Percentiles rank a stretch among this genome's conserved stretches.
These are phyloP conservation scores for Cokeromyces recurvatus DNA, from an alignment of 371 early-diverging fungal species.

Conservation along the genomic window DNA sequence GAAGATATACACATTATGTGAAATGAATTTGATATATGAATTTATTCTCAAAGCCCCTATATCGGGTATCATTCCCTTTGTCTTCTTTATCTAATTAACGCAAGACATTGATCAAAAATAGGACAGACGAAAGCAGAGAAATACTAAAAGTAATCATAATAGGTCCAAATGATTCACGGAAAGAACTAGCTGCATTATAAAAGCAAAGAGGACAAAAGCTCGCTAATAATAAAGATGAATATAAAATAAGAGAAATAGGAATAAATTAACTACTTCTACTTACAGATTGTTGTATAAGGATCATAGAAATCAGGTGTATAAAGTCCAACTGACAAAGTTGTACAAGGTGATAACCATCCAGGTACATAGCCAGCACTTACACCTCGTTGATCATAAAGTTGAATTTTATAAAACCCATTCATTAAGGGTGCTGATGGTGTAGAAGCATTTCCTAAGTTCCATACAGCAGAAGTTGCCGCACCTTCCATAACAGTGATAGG, in stretches of 20 bases:
- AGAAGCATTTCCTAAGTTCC: constrained; percentile 10
- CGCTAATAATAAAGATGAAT: constrained; percentile 6
- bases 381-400: constrained; percentile 22
- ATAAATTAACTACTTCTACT: not conserved
- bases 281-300: constrained; percentile 11
- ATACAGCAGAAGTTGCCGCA: constrained; percentile 11
- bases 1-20: too few species aligned
- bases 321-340: constrained; percentile 8
- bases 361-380: constrained; percentile 2
- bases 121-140: not conserved
- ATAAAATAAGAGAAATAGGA: not conserved
- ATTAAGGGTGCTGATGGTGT: constrained; percentile 7
- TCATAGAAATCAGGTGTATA: constrained; percentile 9
- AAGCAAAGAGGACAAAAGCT: constrained; percentile 30
- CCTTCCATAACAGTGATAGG: constrained; percentile 10
- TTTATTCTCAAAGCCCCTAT: too few species aligned
- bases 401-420: constrained; percentile 16
- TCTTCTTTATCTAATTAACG: too few species aligned
- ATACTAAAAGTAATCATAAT: not conserved
- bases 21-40: too few species aligned
- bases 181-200: constrained; percentile 19
- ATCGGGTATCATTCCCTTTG: too few species aligned
- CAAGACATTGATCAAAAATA: not conserved
- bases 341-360: constrained; percentile 6
- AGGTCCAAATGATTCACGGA: constrained; percentile 13